These are phyloP conservation scores for Dioscorea zingiberensis DNA, from an alignment of 106 monocot genomes.

Conservation along the genomic window DNA sequence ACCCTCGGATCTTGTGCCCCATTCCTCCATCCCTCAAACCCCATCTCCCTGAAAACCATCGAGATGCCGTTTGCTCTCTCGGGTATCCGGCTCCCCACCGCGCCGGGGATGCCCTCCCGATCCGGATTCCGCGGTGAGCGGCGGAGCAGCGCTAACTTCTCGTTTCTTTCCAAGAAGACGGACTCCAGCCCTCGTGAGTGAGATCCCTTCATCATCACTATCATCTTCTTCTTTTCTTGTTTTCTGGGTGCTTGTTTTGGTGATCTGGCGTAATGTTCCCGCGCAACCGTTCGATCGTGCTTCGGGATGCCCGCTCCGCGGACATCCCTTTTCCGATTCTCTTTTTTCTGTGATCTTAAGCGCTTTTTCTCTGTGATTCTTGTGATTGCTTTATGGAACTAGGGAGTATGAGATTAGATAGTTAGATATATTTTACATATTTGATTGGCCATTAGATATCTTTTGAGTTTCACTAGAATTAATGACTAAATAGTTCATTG, in stretches of 20 bases:
- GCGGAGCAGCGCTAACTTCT: neutral
- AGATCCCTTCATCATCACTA: neutral
- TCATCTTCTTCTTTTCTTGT: neutral
- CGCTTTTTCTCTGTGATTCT: neutral
- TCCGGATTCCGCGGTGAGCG: neutral
- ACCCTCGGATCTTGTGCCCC: no score
- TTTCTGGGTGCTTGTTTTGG: no score
- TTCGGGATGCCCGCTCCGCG: no score
- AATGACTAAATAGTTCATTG: no score
- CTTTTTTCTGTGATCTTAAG: neutral
- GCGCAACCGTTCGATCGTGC: no score
- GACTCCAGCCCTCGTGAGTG: constrained; percentile 1
- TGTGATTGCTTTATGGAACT: no score
- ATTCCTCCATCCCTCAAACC: no score
- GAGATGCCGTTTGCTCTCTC: constrained; percentile 15
- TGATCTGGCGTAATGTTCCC: neutral
- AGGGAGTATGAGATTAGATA: no score
- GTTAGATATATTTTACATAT: no score
- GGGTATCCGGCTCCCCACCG: constrained; percentile 2
- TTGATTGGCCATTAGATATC: no score
- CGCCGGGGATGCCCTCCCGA: neutral
- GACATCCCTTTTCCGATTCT: neutral
- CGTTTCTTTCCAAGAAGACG: neutral
- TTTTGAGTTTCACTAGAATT: no score
- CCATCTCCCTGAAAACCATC: no score